Conservation (phyloP, 352 stramenopile genomes). For the Pythium phragmitis region DNA sequence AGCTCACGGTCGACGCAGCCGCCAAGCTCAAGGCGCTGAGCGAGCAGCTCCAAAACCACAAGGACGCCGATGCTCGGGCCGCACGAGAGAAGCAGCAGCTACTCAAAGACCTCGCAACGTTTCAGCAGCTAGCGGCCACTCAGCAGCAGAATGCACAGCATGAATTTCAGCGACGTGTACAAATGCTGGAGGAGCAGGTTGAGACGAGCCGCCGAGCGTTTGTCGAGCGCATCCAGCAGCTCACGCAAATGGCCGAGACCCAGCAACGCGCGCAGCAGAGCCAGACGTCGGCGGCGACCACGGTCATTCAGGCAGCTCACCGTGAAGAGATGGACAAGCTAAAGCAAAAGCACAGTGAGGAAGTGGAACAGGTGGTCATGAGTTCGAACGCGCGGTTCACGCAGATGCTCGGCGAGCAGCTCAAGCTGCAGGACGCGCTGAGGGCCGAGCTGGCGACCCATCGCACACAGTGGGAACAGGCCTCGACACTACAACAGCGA, state of each 20-base stretch:
- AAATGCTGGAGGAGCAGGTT: constrained; percentile 45
- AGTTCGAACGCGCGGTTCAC: constrained; percentile 74
- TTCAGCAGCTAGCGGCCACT: constrained; percentile 31
- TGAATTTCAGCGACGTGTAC: constrained; percentile 46
- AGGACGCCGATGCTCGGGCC: constrained; percentile 35
- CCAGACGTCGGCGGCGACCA: constrained; percentile 7
- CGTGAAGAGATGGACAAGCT: constrained; percentile 33
- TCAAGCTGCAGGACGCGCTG: constrained; percentile 59
- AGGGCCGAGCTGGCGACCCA: constrained; percentile 14
- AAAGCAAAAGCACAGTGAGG: constrained; percentile 42
- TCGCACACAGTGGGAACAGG: constrained; percentile 22
- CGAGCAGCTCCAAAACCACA: constrained; percentile 37
- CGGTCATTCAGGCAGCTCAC: constrained; percentile 17
- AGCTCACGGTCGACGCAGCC: constrained; percentile 53
- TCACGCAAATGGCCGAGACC: constrained; percentile 33
- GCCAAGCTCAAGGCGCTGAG: constrained; percentile 51
- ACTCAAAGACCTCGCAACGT: constrained; percentile 34
- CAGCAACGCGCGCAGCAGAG: constrained; percentile 30
- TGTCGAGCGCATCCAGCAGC: constrained; percentile 39
- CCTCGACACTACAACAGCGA: constrained; percentile 17
- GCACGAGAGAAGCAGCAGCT: constrained; percentile 40
- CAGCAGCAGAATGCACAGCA: constrained; percentile 20
- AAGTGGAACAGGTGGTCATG: constrained; percentile 66
- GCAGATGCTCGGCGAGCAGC: constrained; percentile 67
- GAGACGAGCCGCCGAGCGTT: constrained; percentile 37